Evolutionary conservation across 371 early-diverging fungal species (phyloP), one percentile per base, ranked within the genome.

Genomic region (Mucor sp.): DNA sequence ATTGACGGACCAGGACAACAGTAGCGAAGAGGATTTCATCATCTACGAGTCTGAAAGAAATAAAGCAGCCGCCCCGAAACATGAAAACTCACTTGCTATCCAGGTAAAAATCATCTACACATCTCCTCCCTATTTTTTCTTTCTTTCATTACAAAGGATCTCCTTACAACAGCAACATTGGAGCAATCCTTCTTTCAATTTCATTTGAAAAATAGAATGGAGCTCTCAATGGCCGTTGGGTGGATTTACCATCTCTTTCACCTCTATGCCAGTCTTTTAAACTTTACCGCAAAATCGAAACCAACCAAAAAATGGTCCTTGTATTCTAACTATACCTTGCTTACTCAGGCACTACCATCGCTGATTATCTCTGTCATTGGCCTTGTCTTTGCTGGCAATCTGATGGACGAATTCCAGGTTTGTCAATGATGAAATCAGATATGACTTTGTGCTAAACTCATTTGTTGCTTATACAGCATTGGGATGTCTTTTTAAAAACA

Each of bases 291-390:
- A 6, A 44, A 21, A 23, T 35, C 32, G 9, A 35, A 58, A 58
- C 19, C 21, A 35, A 4, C 17, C 35, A 35, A 58, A 33, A 21
- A n/a, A 35, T 58, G 21, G 33, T n/a, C 19, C 9, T 58, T 21
- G 2, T 21, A 23, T 58, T 58, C 58, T 58, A 58, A 58, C 35
- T 19, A 35, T 41, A 61, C 14, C 47, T 44, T 61, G n/a, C 0
- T 33, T 27, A n/a, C 14, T 35, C 30, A 93, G 87, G 90, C 91
- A 33, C 71, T 90, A 33, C 91, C 93, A 8, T 90, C 91, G 4
- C 76, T 93, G 14, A 78, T 91, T 21, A 78, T 92, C 21, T 88
- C 92, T 33, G 89, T 91, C 19, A 81, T 85, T 39, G 93, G 93
- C n/a, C 81, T 90, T 11, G 85, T 91, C 28, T 63, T 87, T 58